phyloP scores from a whole-genome alignment of 2,329 filamentous ascomycete genomes.

The Fusarium sp. region DNA sequence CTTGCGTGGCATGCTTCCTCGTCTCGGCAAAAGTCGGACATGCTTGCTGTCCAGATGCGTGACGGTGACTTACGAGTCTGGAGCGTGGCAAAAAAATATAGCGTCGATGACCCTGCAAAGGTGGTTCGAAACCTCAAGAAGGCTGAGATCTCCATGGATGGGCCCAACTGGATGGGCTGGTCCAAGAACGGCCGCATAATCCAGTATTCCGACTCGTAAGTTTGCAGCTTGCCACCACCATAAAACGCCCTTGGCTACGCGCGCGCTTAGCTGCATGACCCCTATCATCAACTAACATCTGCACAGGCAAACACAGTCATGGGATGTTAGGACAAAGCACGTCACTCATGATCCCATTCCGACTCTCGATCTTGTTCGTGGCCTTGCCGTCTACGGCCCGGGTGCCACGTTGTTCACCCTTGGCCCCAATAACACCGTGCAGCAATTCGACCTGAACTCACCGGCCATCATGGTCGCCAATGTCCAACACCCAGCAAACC shows the following conservation, averaged over 20 bases:
- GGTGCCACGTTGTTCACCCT: conserved; percentile 93
- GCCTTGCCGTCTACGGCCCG: conserved; percentile 87
- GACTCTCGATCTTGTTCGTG: conserved; percentile 81
- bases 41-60: conserved; percentile 91
- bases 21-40: conserved; percentile 94
- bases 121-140: conserved; percentile 88
- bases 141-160: conserved; percentile 75
- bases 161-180: conserved; percentile 97
- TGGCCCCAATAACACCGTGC: conserved; percentile 85
- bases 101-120: conserved; percentile 79
- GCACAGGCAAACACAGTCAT: conserved; percentile 84
- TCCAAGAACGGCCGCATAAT: conserved; percentile 97
- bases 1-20: conserved; percentile 97
- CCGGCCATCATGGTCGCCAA: conserved; percentile 83
- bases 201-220: conserved; percentile 90
- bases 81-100: conserved; percentile 88
- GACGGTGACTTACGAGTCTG: conserved; percentile 95
- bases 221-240: conserved; percentile 42
- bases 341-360: conserved; percentile 91
- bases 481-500: conserved; percentile 83
- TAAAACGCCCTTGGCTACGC: conserved; percentile 48
- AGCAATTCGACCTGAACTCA: conserved; percentile 94
- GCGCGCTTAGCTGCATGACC: conserved; percentile 55
- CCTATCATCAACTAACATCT: conserved; percentile 46
- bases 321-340: conserved; percentile 98